Evolutionary conservation across 441 rosid genomes (phyloP), one percentile per base, ranked within the genome.

Genomic region (Jatropha multifida): DNA sequence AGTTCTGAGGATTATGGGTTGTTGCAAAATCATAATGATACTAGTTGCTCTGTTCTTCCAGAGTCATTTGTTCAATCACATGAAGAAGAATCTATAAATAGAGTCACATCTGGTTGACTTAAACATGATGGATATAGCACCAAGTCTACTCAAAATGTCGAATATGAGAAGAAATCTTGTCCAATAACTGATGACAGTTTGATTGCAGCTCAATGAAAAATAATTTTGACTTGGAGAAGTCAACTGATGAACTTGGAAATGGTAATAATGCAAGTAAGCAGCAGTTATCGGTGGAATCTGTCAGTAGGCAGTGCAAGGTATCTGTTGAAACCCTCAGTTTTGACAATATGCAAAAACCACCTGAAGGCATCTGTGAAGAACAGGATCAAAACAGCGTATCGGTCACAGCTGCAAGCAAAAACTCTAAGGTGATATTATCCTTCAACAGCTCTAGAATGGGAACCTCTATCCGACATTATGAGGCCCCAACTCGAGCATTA

Each of bases 1-100:
- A 65, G 62, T 76, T 20, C 46, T 4, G 8, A 44, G 71, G 11
- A 37, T 41, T 78, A 69, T 76, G 74, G 40, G 58, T 65, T 49
- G 9, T 38, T 17, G 18, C 48, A 58, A 68, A 41, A 63, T 48
- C 46, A 1, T 0, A 14, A 38, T 46, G 37, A 17, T 32, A 37
- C 70, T 15, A 48, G 49, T 42, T 69, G 55, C 41, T 61, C 69
- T 5, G 54, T 11, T 60, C 15, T 41, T 48, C 74, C 66, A 49
- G 71, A 52, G 68, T 54, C 48, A 4, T 49, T 69, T 40, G 59
- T 5, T 20, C 75, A 74, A 54, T 27, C 68, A 40, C n/a, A 18
- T 27, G 65, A 49, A 63, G 69, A 42, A 68, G 64, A 37, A 54
- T 48, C 63, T 68, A 68, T 46, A 6, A 69, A 6, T 66, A 2